Evolutionary conservation across 148 eudicot genomes (phyloP), one percentile per base, ranked within the genome.

Genomic region (Nepenthes gracilis): DNA sequence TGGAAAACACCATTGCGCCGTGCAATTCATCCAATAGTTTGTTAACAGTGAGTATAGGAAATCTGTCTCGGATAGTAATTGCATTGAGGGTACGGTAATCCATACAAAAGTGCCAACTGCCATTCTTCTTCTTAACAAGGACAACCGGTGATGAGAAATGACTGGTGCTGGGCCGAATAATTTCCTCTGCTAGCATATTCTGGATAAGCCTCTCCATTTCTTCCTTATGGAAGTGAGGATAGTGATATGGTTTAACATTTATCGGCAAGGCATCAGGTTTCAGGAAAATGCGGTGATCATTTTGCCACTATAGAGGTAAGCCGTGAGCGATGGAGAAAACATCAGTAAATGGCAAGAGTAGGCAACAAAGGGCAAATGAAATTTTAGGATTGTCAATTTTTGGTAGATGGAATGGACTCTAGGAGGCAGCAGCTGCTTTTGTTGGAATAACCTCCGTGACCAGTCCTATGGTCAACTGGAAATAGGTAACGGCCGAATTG

Each of bases 21-120:
- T 59, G 33, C 2, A 59, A 15, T 15, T 59, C 50, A 40, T 59
- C 62, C 10, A 59, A 8, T 2, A 59, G 47, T 33, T 56, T 37
- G 1, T 23, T 6, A 5, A 56, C 7, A 32, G 0, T 23, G 23
- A 37, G 59, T 9, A 56, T 56, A 12, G 59, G 5, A 33, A 23
- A 56, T 6, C 0, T 33, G 38, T 56, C 36, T 12, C 33, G 1
- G 11, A 56, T 34, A 15, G 59, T 33, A 0, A 2, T 2, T 6
- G 9, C n/a, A 12, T 56, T 56, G 8, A 56, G 35, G 5, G 8
- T 1, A 8, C 5, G 1, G 5, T 56, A 56, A 56, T 56, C 36
- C 5, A 56, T 1, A 33, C 59, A 56, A 1, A 56, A 8, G 5
- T 36, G 12, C 59, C 59, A 56, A 15, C 36, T 1, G 35, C 59